Conservation (phyloP, 306 rosid species). For the Citrullus colocynthis region DNA sequence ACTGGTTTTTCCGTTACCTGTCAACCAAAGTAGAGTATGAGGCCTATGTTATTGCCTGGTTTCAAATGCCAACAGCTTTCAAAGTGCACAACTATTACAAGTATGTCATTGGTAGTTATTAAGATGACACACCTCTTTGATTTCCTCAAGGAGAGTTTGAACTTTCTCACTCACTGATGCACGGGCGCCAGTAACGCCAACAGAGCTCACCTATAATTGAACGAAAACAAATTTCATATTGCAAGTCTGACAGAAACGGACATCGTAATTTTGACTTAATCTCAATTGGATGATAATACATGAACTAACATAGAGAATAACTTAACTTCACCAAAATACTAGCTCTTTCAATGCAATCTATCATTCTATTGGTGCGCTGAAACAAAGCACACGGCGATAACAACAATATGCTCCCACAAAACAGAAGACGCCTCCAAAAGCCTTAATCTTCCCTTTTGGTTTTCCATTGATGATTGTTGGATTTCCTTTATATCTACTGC, state of each 20-base stretch:
- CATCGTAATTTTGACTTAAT: not conserved
- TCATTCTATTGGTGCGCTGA: not conserved
- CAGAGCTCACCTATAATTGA: conserved; percentile 63
- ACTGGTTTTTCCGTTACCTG: conserved; percentile 80
- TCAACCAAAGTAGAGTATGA: not conserved
- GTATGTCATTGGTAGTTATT: not conserved
- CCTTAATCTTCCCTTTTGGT: not conserved
- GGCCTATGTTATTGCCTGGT: not conserved
- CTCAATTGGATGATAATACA: not conserved
- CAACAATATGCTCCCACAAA: not conserved
- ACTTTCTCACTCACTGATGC: conserved; percentile 57
- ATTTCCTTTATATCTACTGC: too few relatives aligned
- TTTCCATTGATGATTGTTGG: not conserved
- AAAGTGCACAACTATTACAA: not conserved
- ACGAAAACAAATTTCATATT: not conserved
- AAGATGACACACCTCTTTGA: conserved; percentile 56
- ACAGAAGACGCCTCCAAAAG: not conserved
- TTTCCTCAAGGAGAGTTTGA: conserved; percentile 44
- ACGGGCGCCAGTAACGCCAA: conserved; percentile 90
- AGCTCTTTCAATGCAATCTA: not conserved
- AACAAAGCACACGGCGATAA: not conserved
- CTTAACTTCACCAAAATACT: not conserved
- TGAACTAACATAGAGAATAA: not conserved
- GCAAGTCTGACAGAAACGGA: not conserved
- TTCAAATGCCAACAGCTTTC: not conserved